Percentiles rank a stretch among this genome's conserved stretches.
Conservation (phyloP, 2,329 filamentous ascomycete genomes). For the Hypoxylon sp. region DNA sequence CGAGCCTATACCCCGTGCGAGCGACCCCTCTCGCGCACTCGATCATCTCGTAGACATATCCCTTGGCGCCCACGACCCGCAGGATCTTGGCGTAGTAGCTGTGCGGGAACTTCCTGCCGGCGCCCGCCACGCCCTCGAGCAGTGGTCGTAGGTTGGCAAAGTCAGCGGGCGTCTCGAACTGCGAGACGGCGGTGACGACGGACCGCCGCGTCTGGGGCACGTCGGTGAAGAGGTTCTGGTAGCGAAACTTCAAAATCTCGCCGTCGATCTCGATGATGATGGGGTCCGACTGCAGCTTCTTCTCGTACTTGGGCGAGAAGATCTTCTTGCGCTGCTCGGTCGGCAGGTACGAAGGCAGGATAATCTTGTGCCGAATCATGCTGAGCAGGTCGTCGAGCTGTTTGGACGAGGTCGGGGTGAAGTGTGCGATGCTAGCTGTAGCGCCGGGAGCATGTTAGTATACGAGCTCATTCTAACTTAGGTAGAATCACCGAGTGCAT, state of each 20-base stretch:
- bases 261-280: constrained; percentile 70
- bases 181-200: constrained; percentile 54
- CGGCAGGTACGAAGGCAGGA: constrained; percentile 71
- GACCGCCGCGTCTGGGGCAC: constrained; percentile 58
- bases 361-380: constrained; percentile 67
- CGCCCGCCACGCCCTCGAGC: constrained; percentile 62
- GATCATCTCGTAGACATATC: constrained; percentile 60
- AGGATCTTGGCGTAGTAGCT: constrained; percentile 55
- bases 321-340: constrained; percentile 65
- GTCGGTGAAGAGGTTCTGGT: constrained; percentile 57
- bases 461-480: background rate
- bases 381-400: constrained; percentile 66
- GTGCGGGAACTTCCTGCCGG: constrained; percentile 54
- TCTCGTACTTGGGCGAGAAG: constrained; percentile 59
- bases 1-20: constrained; percentile 60
- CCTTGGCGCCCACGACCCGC: constrained; percentile 55
- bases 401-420: constrained; percentile 63
- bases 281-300: constrained; percentile 65
- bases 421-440: constrained; percentile 55
- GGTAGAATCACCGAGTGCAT: background rate
- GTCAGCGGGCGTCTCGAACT: constrained; percentile 63
- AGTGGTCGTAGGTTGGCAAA: constrained; percentile 65
- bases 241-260: constrained; percentile 64
- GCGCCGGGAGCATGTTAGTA: constrained; percentile 11
- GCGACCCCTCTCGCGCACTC: constrained; percentile 62